These are phyloP conservation scores for Amanita inopinata DNA, from an alignment of 768 basidiomycete genomes.

Conservation along the genomic window DNA sequence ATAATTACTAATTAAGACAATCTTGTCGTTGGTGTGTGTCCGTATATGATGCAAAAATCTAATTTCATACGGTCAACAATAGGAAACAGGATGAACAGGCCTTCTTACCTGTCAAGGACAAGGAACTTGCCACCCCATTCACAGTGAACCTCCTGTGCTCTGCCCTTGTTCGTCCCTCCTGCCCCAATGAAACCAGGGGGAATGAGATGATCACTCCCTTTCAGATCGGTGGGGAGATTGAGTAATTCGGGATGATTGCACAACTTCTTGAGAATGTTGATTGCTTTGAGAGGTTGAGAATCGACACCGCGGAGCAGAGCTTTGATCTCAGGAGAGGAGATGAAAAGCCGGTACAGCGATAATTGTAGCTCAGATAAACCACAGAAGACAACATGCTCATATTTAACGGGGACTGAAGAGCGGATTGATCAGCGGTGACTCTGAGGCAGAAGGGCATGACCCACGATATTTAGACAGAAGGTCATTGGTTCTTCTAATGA, in stretches of 20 bases:
- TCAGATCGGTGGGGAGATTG: constrained; percentile 74
- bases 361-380: constrained; percentile 76
- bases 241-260: constrained; percentile 94
- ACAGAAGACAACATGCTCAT: constrained; percentile 97
- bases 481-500: constrained; percentile 91
- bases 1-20: constrained; percentile 94
- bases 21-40: constrained; percentile 83
- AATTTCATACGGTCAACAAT: neutral
- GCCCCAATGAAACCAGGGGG: constrained; percentile 74
- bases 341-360: constrained; percentile 80
- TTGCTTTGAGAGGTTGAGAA: constrained; percentile 93
- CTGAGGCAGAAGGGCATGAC: constrained; percentile 30
- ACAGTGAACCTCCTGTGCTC: constrained; percentile 49
- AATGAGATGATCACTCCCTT: constrained; percentile 71
- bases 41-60: constrained; percentile 83
- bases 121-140: constrained; percentile 90
- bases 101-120: constrained; percentile 75
- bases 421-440: neutral
- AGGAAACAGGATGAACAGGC: neutral
- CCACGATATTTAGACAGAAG: constrained; percentile 87
- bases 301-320: constrained; percentile 78
- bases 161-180: constrained; percentile 30
- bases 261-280: constrained; percentile 89
- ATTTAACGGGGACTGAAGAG: constrained; percentile 78
- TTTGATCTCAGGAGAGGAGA: constrained; percentile 87